Evolutionary conservation across 148 eudicot species (phyloP).

Genomic region (Amaranthus hypochondriacus): DNA sequence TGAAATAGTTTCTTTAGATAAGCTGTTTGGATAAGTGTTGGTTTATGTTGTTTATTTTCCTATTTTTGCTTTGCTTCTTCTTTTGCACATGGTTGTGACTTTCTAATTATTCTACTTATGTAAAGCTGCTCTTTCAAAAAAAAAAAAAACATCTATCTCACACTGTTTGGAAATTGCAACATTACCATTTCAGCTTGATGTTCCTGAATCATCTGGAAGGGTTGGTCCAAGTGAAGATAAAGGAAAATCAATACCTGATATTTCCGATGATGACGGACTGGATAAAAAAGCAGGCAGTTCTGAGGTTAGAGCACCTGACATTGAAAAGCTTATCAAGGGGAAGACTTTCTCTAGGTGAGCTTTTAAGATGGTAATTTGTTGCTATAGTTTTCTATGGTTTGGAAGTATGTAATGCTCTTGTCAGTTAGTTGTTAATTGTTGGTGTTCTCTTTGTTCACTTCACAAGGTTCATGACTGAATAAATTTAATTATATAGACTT

Average conservation of each 20-base stretch:
- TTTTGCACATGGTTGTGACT: background rate
- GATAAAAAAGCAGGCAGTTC: slow-evolving; percentile 21
- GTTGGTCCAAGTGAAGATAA: slow-evolving; percentile 26
- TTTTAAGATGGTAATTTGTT: background rate
- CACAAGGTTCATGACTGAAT: background rate
- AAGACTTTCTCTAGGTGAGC: slow-evolving; percentile 69
- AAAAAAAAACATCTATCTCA: background rate
- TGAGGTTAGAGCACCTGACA: slow-evolving; percentile 43
- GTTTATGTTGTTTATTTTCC: background rate
- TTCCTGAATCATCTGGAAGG: slow-evolving; percentile 28
- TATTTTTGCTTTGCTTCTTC: background rate
- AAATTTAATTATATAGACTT: background rate
- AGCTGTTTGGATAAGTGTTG: background rate
- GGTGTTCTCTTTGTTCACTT: background rate
- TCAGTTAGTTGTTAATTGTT: background rate
- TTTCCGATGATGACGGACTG: slow-evolving; percentile 24
- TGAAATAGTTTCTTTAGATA: background rate
- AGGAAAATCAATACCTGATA: slow-evolving; percentile 27
- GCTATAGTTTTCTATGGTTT: background rate
- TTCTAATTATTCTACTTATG: background rate
- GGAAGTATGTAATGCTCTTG: background rate
- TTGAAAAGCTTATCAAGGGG: slow-evolving; percentile 70
- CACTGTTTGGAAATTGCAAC: background rate
- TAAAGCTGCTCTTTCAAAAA: background rate
- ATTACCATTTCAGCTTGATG: slow-evolving; percentile 35